Base-by-base conservation (phyloP, 169 alveolate genomes). In the Plasmodium sp. region DNA sequence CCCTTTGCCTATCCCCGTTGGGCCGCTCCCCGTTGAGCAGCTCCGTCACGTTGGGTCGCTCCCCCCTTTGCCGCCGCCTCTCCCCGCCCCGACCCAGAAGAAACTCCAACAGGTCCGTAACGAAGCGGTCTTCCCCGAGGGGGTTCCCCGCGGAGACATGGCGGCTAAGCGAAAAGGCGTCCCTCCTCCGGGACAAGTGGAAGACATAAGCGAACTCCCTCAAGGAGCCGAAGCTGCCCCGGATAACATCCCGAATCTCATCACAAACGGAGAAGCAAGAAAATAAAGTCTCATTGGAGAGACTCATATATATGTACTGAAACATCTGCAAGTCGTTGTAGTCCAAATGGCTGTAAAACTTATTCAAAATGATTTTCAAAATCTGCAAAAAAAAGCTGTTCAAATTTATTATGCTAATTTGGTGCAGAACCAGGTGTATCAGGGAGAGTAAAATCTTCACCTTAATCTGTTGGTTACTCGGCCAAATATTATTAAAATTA, bases 401-500 rank as follows among this genome's bases (percentile, higher is more conserved):
- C 43, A 84, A 48, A 67, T 84, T 62, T 33, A 92, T 82, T 2
- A 48, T n/a, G 39, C 45, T 77, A 9, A 92, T 81, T 14, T 92
- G 91, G 77, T 92, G 72, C 18, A 83, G 54, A 84, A 81, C 48
- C 84, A 92, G 36, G 51, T 81, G 75, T 16, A 92, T 92, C 74
- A 84, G 51, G 39, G 73, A 71, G n/a, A 81, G 51, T 5, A 90
- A 81, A n/a, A 90, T 77, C 73, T 90, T 90, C n/a, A 90, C 75
- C 73, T 43, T 79, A 27, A 90, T 71, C 83, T 90, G 94, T 22
- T 81, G 75, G 18, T 72, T 90, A 14, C 79, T 90, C 9, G 34
- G 84, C 94, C 94, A 90, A 7, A 81, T 81, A 5, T 90, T 82
- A 58, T 90, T 90, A 73, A 90, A 90, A 34, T 79, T 79, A 71